Evolutionary conservation across 2,329 filamentous ascomycete species (phyloP).

Genomic region (Pyricularia sp.): DNA sequence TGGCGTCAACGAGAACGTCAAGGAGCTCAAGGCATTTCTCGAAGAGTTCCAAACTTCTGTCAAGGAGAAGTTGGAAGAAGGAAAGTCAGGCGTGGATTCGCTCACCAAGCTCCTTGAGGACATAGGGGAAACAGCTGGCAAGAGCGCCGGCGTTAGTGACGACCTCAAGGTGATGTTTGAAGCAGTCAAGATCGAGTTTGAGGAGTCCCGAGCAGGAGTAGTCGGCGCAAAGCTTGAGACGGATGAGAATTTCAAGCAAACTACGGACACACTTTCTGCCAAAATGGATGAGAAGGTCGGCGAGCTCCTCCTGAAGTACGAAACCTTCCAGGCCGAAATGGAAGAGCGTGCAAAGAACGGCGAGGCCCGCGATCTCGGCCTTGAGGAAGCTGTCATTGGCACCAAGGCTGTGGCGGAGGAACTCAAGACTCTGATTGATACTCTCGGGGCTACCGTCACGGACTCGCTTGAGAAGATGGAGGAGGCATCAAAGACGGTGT

Average conservation of each 20-base stretch:
- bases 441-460: slow-evolving; percentile 65
- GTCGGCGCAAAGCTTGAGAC: slow-evolving; percentile 71
- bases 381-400: slow-evolving; percentile 58
- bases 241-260: slow-evolving; percentile 60
- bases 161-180: slow-evolving; percentile 61
- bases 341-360: slow-evolving; percentile 62
- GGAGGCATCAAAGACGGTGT: slow-evolving; percentile 76
- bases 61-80: slow-evolving; percentile 63
- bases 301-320: slow-evolving; percentile 75
- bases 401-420: slow-evolving; percentile 79
- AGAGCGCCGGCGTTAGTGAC: slow-evolving; percentile 43
- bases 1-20: slow-evolving; percentile 63
- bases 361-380: slow-evolving; percentile 59
- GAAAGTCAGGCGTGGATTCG: slow-evolving; percentile 57
- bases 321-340: slow-evolving; percentile 63
- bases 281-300: slow-evolving; percentile 55
- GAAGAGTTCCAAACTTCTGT: slow-evolving; percentile 68
- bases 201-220: slow-evolving; percentile 69
- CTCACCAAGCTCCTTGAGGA: slow-evolving; percentile 58
- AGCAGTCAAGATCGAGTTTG: slow-evolving; percentile 73
- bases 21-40: slow-evolving; percentile 64
- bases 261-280: slow-evolving; percentile 36
- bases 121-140: slow-evolving; percentile 48
- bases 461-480: slow-evolving; percentile 79
- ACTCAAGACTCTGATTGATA: slow-evolving; percentile 73